A percentile compares a stretch with the other conserved stretches of the same genome.
phyloP scores from a whole-genome alignment of 1,139 yeast genomes.

The Yamadazyma epiphylla region DNA sequence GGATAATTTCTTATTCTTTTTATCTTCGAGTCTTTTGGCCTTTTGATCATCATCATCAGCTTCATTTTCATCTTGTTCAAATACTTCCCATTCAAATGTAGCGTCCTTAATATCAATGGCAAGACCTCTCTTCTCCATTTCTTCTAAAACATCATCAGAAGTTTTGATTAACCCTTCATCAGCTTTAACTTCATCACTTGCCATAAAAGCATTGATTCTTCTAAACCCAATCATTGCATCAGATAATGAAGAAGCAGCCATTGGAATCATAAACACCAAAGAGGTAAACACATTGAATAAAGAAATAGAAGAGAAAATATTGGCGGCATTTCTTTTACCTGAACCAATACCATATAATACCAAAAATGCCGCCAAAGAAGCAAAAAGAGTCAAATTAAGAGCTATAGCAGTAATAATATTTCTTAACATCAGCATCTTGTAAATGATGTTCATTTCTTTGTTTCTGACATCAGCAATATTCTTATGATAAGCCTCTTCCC shows the following conservation, averaged over 20 bases:
- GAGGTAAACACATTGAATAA: slow-evolving; percentile 48
- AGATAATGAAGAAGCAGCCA: slow-evolving; percentile 62
- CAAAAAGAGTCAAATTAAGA: slow-evolving; percentile 56
- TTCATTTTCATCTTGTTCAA: slow-evolving; percentile 24
- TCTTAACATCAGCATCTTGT: slow-evolving; percentile 50
- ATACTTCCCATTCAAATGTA: slow-evolving; percentile 38
- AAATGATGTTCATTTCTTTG: slow-evolving; percentile 47
- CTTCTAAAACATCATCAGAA: slow-evolving; percentile 9
- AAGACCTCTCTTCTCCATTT: slow-evolving; percentile 13
- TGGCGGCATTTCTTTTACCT: slow-evolving; percentile 52
- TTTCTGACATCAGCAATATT: slow-evolving; percentile 43
- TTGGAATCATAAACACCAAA: slow-evolving; percentile 59
- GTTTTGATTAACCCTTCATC: slow-evolving; percentile 10
- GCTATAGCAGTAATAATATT: slow-evolving; percentile 58
- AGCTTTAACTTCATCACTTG: slow-evolving; percentile 31
- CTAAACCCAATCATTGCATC: slow-evolving; percentile 67
- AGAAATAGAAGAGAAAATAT: slow-evolving; percentile 77
- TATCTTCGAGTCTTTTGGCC: slow-evolving; percentile 9
- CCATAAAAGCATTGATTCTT: slow-evolving; percentile 55
- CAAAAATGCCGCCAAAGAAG: slow-evolving; percentile 73
- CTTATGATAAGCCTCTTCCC: slow-evolving; percentile 62
- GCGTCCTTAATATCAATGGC: slow-evolving; percentile 23
- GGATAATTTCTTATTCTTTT: slow-evolving; percentile 4
- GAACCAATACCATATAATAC: slow-evolving; percentile 57
- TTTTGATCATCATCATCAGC: too few relatives aligned